These are phyloP conservation scores for Zygotorulaspora mrakii DNA, from an alignment of 1,139 yeast species.

Conservation along the genomic window DNA sequence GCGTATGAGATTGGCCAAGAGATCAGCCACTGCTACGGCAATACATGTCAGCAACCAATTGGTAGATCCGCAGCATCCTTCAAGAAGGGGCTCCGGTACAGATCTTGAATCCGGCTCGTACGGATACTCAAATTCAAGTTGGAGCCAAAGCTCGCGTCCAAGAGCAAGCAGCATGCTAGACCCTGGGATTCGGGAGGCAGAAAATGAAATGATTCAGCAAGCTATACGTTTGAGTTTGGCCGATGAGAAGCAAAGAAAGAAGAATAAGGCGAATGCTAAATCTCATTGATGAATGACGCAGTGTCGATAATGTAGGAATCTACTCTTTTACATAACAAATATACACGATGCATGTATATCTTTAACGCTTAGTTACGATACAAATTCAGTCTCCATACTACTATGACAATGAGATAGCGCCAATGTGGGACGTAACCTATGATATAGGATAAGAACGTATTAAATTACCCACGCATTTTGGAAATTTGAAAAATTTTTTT, in stretches of 20 bases:
- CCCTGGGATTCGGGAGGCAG: conserved; percentile 45
- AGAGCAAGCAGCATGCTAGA: conserved; percentile 12
- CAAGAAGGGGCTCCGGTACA: conserved; percentile 21
- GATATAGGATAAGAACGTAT: no score
- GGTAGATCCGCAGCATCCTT: conserved; percentile 40
- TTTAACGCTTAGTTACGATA: conserved; percentile 1
- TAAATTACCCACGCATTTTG: conserved; percentile 13
- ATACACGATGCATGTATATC: no score
- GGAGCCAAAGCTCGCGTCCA: conserved; percentile 12
- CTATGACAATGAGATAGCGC: not conserved
- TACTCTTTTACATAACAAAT: no score
- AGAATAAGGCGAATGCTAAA: conserved; percentile 2
- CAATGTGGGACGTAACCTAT: no score
- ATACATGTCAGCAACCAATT: conserved; percentile 72
- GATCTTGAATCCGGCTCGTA: conserved; percentile 23
- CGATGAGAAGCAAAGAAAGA: conserved; percentile 44
- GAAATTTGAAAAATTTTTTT: conserved; percentile 2
- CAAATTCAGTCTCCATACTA: not conserved
- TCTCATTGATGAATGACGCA: not conserved
- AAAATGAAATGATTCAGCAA: conserved; percentile 78
- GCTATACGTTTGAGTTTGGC: conserved; percentile 70
- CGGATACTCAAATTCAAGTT: conserved; percentile 12
- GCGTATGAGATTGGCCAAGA: conserved; percentile 70
- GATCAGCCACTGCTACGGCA: conserved; percentile 92
- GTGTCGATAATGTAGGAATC: no score